Conservation (phyloP, 768 basidiomycete genomes). For the Tulasnella sp. region DNA sequence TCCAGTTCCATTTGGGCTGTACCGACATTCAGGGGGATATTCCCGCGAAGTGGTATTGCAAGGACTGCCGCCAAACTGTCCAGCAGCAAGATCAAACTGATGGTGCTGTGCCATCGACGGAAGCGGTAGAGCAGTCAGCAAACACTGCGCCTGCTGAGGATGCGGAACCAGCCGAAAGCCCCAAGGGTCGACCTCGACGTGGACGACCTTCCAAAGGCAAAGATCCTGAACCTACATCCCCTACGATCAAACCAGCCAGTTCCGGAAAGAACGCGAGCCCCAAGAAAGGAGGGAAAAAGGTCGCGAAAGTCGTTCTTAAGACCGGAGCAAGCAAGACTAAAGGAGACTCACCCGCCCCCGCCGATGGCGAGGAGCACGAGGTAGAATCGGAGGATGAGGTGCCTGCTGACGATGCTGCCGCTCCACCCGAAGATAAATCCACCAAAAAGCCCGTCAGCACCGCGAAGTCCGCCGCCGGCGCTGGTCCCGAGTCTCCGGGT, state of each 20-base stretch:
- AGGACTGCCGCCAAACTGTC: conserved; percentile 23
- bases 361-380: conserved; percentile 9
- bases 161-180: background rate
- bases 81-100: background rate
- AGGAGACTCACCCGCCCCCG: background rate
- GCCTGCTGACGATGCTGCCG: background rate
- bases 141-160: background rate
- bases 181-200: conserved; percentile 16
- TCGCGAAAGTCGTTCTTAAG: conserved; percentile 5
- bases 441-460: background rate
- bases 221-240: conserved; percentile 1
- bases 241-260: conserved; percentile 2
- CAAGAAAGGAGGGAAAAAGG: conserved; percentile 24
- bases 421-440: background rate
- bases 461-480: background rate
- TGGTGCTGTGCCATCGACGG: background rate
- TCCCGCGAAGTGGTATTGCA: conserved; percentile 30
- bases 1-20: conserved; percentile 27
- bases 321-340: background rate
- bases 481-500: conserved; percentile 15
- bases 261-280: background rate
- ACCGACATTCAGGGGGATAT: conserved; percentile 28
- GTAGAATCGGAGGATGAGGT: conserved; percentile 31
- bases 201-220: conserved; percentile 19
- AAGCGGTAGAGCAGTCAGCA: background rate